Evolutionary conservation across 352 stramenopile genomes (phyloP).

Genomic region (Halophytophthora polymorphica): DNA sequence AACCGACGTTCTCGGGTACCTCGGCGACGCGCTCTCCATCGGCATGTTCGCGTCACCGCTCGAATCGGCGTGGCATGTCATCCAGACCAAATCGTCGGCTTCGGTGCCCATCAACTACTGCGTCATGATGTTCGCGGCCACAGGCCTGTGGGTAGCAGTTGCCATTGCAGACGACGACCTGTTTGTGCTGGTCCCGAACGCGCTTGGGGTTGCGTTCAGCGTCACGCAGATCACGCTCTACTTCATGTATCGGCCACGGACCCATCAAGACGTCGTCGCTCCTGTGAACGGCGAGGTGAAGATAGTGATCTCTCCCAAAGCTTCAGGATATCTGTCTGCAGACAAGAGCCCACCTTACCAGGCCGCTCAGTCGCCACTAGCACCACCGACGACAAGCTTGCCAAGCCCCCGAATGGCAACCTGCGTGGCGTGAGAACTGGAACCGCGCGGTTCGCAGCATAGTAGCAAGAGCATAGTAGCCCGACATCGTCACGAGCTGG

Average conservation of each 20-base stretch:
- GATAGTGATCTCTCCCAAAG: too few relatives aligned
- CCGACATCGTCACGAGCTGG: too few relatives aligned
- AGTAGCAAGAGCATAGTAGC: too few relatives aligned
- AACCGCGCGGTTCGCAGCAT: too few relatives aligned
- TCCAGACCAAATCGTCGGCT: constrained; percentile 31
- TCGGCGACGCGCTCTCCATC: constrained; percentile 27
- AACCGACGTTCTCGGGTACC: constrained; percentile 12
- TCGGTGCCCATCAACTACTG: constrained; percentile 54
- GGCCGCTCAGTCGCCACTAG: too few relatives aligned
- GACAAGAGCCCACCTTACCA: too few relatives aligned
- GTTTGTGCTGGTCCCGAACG: constrained; percentile 42
- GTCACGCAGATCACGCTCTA: constrained; percentile 44
- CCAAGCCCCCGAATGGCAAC: too few relatives aligned
- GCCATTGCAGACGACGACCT: constrained; percentile 37
- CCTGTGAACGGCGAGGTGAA: too few relatives aligned
- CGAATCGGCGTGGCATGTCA: constrained; percentile 33
- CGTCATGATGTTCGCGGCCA: constrained; percentile 37
- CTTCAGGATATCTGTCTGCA: too few relatives aligned
- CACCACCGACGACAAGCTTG: too few relatives aligned
- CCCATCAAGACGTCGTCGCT: too few relatives aligned
- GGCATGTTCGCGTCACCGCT: constrained; percentile 56
- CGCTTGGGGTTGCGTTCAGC: constrained; percentile 35
- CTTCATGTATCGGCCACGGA: constrained; percentile 30
- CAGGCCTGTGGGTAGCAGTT: constrained; percentile 44
- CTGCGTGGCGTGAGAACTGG: too few relatives aligned